These are phyloP conservation scores for Exophiala sp. DNA, from an alignment of 2,329 filamentous ascomycete species.

Conservation along the genomic window DNA sequence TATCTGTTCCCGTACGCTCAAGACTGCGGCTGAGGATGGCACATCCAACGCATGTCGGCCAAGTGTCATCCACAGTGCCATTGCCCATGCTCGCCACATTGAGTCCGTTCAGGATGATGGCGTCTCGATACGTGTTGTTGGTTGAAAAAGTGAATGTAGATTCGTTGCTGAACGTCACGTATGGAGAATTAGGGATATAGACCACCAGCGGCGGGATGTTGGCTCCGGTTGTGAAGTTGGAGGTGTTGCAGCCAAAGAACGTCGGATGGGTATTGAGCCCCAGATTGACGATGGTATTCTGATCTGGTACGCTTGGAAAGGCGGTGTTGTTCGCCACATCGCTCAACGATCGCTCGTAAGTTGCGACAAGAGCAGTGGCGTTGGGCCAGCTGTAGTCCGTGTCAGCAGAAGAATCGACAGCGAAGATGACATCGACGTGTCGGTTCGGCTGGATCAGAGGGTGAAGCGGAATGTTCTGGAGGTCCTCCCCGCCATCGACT, in stretches of 20 bases:
- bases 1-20: constrained; percentile 59
- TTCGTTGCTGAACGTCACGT: constrained; percentile 68
- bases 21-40: constrained; percentile 75
- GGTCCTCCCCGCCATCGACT: constrained; percentile 71
- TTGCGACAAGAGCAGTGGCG: constrained; percentile 66
- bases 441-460: constrained; percentile 70
- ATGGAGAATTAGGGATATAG: constrained; percentile 83
- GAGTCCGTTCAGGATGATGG: constrained; percentile 81
- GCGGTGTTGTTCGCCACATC: constrained; percentile 59
- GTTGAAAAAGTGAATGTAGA: constrained; percentile 38
- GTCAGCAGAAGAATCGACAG: constrained; percentile 71
- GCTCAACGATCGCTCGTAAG: constrained; percentile 60
- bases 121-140: constrained; percentile 55
- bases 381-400: constrained; percentile 66
- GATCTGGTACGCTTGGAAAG: constrained; percentile 67
- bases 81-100: constrained; percentile 79
- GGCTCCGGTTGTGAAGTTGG: constrained; percentile 55
- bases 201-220: constrained; percentile 67
- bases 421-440: constrained; percentile 71
- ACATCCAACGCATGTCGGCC: constrained; percentile 81
- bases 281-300: constrained; percentile 71
- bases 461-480: constrained; percentile 72
- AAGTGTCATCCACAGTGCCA: constrained; percentile 63
- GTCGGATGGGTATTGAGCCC: constrained; percentile 67
- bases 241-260: constrained; percentile 71